Evolutionary conservation across 2,329 filamentous ascomycete species (phyloP).

Genomic region (Endothia cerciana): DNA sequence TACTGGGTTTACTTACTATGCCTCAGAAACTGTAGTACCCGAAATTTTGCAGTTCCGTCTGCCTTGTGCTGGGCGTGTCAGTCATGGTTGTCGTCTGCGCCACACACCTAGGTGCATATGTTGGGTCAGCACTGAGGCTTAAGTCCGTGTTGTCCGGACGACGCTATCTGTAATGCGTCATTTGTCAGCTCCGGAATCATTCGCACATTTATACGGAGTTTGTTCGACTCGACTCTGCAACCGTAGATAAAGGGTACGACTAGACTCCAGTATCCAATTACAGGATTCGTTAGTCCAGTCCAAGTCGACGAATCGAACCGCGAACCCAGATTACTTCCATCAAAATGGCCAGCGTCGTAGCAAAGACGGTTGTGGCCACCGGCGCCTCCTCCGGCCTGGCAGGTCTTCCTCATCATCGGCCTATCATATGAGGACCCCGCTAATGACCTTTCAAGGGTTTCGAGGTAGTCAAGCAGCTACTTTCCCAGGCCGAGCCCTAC

Average conservation of each 20-base stretch:
- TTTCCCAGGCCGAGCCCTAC: conserved; percentile 49
- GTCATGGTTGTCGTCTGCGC: neutral
- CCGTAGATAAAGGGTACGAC: neutral
- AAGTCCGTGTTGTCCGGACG: conserved; percentile 1
- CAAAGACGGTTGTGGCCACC: conserved; percentile 55
- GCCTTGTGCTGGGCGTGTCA: neutral
- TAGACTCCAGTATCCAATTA: neutral
- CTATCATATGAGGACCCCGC: neutral
- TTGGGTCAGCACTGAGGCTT: neutral
- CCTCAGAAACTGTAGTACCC: neutral
- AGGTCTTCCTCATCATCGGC: conserved; percentile 29
- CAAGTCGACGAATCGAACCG: neutral
- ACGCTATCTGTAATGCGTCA: conserved; percentile 1
- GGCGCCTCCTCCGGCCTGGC: conserved; percentile 55
- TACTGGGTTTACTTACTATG: too few species aligned
- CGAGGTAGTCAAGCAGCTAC: conserved; percentile 56
- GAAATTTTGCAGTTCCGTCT: neutral
- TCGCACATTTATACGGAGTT: conserved; percentile 4
- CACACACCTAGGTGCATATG: neutral
- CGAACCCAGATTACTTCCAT: neutral
- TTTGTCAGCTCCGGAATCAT: conserved; percentile 4
- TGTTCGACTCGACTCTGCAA: neutral
- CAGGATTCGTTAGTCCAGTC: neutral
- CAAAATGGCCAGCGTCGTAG: conserved; percentile 33
- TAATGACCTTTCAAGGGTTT: conserved; percentile 47